Evolutionary conservation across 1,284 basidiomycete genomes (phyloP).

Genomic region (Malassezia sp.): DNA sequence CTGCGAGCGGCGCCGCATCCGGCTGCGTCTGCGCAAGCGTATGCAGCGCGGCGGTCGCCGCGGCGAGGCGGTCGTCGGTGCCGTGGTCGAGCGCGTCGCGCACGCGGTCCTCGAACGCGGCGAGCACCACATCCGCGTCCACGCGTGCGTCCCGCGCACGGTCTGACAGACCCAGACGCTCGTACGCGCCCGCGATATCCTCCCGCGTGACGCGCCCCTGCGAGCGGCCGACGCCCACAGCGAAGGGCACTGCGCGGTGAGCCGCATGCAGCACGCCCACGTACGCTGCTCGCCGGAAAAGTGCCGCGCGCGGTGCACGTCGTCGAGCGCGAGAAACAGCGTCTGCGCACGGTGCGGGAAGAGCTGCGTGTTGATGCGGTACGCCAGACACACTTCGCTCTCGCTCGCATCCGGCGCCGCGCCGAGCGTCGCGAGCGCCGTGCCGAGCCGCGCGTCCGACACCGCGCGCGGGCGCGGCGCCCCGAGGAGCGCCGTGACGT

Average conservation of each 20-base stretch:
- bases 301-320: neutral
- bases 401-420: neutral
- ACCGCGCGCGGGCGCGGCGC: neutral
- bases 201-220: conserved; percentile 5
- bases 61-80: conserved; percentile 2
- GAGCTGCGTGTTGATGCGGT: conserved; percentile 4
- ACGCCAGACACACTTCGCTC: no score
- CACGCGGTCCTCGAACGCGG: conserved; percentile 4
- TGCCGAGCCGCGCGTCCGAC: conserved; percentile 7
- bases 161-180: conserved; percentile 1
- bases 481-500: neutral
- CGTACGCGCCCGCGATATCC: conserved; percentile 3
- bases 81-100: conserved; percentile 3
- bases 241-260: no score
- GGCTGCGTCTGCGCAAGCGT: neutral
- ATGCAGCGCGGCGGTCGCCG: neutral
- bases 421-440: conserved; percentile 1
- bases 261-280: conserved; percentile 4
- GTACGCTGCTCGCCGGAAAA: no score
- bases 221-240: no score
- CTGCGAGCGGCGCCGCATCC: neutral
- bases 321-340: conserved; percentile 7
- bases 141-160: neutral
- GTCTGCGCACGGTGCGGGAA: conserved; percentile 1
- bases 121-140: neutral